Evolutionary conservation across 1,139 yeast species (phyloP).

Genomic region (Debaryomyces singareniensis): DNA sequence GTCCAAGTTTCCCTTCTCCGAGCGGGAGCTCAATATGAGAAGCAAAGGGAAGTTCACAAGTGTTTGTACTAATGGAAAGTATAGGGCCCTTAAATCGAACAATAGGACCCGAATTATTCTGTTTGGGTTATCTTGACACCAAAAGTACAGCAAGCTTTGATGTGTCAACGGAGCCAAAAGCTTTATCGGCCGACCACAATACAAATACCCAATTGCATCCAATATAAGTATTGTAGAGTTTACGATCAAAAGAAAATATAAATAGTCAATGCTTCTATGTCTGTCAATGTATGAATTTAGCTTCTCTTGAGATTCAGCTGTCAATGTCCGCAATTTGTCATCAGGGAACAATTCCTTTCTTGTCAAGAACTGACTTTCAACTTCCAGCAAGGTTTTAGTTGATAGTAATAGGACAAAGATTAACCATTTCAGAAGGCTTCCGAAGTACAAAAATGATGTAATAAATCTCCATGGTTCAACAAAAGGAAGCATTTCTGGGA

Average conservation of each 20-base stretch:
- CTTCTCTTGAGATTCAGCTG: constrained; percentile 10
- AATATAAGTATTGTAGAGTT: constrained; percentile 16
- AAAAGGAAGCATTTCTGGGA: constrained; percentile 19
- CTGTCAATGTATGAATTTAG: constrained; percentile 12
- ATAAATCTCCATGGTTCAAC: constrained; percentile 33
- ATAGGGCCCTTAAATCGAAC: constrained; percentile 17
- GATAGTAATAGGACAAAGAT: constrained; percentile 14
- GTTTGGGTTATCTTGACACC: constrained; percentile 24
- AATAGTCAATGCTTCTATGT: constrained; percentile 23
- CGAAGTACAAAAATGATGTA: constrained; percentile 29
- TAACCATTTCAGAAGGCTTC: constrained; percentile 18
- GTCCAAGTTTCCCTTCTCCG: constrained; percentile 7
- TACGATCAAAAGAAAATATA: constrained; percentile 22
- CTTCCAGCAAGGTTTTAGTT: constrained; percentile 10
- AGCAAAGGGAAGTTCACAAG: constrained; percentile 13
- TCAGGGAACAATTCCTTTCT: constrained; percentile 14
- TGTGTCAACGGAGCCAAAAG: constrained; percentile 20
- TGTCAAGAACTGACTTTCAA: constrained; percentile 16
- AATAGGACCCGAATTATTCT: constrained; percentile 21
- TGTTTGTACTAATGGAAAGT: constrained; percentile 21
- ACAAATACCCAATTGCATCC: constrained; percentile 13
- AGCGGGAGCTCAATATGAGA: constrained; percentile 5
- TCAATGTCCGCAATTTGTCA: constrained; percentile 8
- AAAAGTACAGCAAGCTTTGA: constrained; percentile 22
- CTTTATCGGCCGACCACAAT: constrained; percentile 9